phyloP scores from a whole-genome alignment of 352 stramenopile genomes.

The Aphanomyces cochlioides region DNA sequence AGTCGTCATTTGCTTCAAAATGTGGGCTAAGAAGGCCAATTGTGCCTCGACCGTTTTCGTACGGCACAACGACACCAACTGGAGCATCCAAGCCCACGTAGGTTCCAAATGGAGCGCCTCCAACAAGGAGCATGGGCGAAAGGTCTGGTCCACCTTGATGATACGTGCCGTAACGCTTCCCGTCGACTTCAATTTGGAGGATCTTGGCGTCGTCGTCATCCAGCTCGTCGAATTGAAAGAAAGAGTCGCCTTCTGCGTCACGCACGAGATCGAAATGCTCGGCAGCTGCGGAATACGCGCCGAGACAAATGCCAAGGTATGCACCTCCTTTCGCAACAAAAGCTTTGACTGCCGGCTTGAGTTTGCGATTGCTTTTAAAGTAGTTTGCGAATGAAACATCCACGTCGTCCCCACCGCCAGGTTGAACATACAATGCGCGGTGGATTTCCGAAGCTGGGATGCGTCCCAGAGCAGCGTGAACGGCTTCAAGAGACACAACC shows the following conservation, averaged over 20 bases:
- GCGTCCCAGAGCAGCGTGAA: background rate
- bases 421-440: background rate
- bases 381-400: slow-evolving; percentile 10
- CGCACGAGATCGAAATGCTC: slow-evolving; percentile 18
- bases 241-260: slow-evolving; percentile 3
- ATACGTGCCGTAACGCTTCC: slow-evolving; percentile 4
- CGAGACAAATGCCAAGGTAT: slow-evolving; percentile 12
- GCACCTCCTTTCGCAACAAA: slow-evolving; percentile 18
- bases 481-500: background rate
- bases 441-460: background rate
- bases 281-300: background rate
- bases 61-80: slow-evolving; percentile 3
- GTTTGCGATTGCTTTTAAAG: slow-evolving; percentile 12
- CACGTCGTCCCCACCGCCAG: slow-evolving; percentile 20
- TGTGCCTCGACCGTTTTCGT: background rate
- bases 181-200: background rate
- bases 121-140: slow-evolving; percentile 8
- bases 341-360: slow-evolving; percentile 3
- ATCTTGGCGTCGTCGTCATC: slow-evolving; percentile 15
- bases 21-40: slow-evolving; percentile 24
- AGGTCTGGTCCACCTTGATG: slow-evolving; percentile 19
- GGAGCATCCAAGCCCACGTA: background rate
- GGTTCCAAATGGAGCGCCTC: background rate
- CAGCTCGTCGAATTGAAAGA: slow-evolving; percentile 21
- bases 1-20: slow-evolving; percentile 16